Conservation (phyloP, 2,329 filamentous ascomycete species). For the Kalaharituber pfeilii region DNA sequence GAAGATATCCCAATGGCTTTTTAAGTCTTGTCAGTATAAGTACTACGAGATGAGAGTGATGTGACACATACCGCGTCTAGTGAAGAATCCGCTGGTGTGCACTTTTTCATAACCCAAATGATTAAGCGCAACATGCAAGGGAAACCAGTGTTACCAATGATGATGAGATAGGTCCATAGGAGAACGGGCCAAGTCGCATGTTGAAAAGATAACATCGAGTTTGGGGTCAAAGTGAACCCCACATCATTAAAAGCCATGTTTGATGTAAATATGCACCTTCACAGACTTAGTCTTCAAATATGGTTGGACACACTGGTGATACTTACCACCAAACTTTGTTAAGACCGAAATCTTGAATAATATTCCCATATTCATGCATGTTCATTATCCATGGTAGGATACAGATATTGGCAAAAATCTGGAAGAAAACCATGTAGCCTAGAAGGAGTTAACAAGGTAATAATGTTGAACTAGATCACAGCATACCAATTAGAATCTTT, state of each 20-base stretch:
- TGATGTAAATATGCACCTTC: slow-evolving; percentile 61
- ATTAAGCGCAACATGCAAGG: slow-evolving; percentile 85
- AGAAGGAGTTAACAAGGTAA: background rate
- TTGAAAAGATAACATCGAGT: slow-evolving; percentile 86
- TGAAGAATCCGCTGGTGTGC: slow-evolving; percentile 35
- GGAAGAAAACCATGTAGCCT: slow-evolving; percentile 69
- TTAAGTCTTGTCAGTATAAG: too few species aligned
- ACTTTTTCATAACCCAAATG: slow-evolving; percentile 62
- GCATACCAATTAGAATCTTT: slow-evolving; percentile 44
- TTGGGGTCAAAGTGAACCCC: slow-evolving; percentile 79
- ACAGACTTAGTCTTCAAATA: slow-evolving; percentile 8
- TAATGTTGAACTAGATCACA: background rate
- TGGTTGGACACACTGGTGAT: background rate
- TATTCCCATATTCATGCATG: slow-evolving; percentile 41
- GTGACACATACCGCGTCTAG: background rate
- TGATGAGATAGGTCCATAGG: slow-evolving; percentile 66
- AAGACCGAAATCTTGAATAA: slow-evolving; percentile 46
- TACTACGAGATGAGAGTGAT: too few species aligned
- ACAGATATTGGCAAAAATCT: slow-evolving; percentile 54
- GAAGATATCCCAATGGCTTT: background rate
- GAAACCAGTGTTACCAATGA: slow-evolving; percentile 90
- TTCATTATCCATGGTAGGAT: slow-evolving; percentile 66
- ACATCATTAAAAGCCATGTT: slow-evolving; percentile 85
- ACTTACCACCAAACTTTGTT: slow-evolving; percentile 60
- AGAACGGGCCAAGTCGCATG: slow-evolving; percentile 58